Conservation (phyloP, 2,329 filamentous ascomycete species). For the Xylariaceae sp. region DNA sequence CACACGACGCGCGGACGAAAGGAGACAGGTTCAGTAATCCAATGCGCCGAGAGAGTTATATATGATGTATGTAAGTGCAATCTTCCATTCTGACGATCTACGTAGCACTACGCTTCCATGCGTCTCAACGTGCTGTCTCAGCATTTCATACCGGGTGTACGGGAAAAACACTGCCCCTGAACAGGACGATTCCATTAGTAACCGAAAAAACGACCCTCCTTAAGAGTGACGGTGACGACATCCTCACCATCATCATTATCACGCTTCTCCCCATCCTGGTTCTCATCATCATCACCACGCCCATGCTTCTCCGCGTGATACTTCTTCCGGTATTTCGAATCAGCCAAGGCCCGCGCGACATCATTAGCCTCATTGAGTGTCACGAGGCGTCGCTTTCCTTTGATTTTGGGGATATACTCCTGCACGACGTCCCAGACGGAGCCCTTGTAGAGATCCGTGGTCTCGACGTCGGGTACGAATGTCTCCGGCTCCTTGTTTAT, state of each 20-base stretch:
- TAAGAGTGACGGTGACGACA: conserved; percentile 16
- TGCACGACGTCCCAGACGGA: conserved; percentile 26
- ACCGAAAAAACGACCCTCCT: too few relatives aligned
- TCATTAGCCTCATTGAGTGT: conserved; percentile 54
- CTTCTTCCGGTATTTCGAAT: conserved; percentile 38
- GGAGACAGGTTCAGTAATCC: too few relatives aligned
- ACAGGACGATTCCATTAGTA: too few relatives aligned
- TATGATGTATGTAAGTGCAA: too few relatives aligned
- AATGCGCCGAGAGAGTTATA: too few relatives aligned
- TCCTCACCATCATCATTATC: conserved; percentile 15
- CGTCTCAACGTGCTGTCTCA: too few relatives aligned
- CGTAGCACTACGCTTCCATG: too few relatives aligned
- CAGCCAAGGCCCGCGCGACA: conserved; percentile 51
- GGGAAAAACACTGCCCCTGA: too few relatives aligned
- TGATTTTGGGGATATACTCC: conserved; percentile 22
- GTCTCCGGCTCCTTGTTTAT: conserved; percentile 7
- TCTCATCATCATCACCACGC: conserved; percentile 8
- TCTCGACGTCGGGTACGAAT: conserved; percentile 7
- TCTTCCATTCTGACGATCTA: too few relatives aligned
- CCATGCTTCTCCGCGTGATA: conserved; percentile 20
- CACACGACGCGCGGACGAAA: too few relatives aligned
- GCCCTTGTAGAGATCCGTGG: conserved; percentile 16
- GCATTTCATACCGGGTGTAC: too few relatives aligned
- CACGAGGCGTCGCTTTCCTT: conserved; percentile 44
- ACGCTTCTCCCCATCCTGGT: conserved; percentile 11